A percentile compares a stretch with the other conserved stretches of the same genome.
Evolutionary conservation across 495 filamentous ascomycete species (phyloP).

Genomic region (Tuber brumale): DNA sequence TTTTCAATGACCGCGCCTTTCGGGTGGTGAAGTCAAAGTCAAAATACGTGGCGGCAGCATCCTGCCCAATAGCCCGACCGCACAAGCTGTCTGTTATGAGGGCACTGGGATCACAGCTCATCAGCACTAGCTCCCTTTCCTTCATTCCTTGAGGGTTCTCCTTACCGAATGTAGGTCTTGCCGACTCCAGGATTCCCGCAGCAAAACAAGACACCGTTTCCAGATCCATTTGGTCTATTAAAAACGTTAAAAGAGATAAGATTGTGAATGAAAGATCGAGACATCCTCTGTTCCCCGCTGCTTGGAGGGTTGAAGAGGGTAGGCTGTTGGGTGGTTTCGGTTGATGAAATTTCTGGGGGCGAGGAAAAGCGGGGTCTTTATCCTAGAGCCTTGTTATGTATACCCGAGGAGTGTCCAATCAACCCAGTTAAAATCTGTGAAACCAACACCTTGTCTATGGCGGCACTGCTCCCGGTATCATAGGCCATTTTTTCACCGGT

Average conservation of each 20-base stretch:
- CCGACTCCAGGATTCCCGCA: background rate
- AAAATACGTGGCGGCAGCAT: background rate
- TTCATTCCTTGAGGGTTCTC: background rate
- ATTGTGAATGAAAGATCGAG: background rate
- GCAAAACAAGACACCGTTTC: background rate
- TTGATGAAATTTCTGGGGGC: background rate
- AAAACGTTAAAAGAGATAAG: background rate
- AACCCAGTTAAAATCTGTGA: background rate
- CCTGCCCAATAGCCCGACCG: background rate
- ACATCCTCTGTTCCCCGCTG: background rate
- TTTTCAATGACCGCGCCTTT: background rate
- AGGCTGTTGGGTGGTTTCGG: background rate
- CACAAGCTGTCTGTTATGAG: background rate
- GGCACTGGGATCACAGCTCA: background rate
- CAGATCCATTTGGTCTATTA: background rate
- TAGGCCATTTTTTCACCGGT: too few relatives aligned
- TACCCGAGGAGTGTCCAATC: background rate
- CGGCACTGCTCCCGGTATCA: background rate
- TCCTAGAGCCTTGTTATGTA: background rate
- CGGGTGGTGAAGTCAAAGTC: background rate
- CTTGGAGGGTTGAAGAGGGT: background rate
- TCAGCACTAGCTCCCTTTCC: background rate
- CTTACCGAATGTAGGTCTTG: background rate
- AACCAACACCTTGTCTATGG: background rate
- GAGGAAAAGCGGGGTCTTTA: background rate